Conservation (phyloP, 129 eudicot genomes). For the Logfia minima region DNA sequence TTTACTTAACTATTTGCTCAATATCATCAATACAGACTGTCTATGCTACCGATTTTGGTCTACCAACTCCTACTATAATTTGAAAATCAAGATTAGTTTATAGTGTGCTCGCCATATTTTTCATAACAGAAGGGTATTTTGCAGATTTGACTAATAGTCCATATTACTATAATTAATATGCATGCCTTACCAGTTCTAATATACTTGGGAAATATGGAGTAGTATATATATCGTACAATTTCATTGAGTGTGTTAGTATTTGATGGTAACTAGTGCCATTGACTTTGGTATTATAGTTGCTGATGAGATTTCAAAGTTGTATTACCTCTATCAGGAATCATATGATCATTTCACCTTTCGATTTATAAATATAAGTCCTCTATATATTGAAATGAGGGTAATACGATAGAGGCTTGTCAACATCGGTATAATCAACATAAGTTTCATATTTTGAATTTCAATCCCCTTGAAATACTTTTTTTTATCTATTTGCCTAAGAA, state of each 20-base stretch:
- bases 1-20: not conserved
- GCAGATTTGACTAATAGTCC: not conserved
- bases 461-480: not conserved
- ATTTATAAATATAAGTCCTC: not conserved
- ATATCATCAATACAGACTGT: conserved; percentile 4
- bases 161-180: not conserved
- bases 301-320: not conserved
- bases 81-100: not conserved
- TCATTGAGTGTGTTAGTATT: not conserved
- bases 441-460: not conserved
- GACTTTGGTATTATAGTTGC: not conserved
- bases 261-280: not conserved
- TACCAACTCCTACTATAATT: not conserved
- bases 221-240: not conserved
- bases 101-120: conserved; percentile 7
- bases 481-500: not conserved
- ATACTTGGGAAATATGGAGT: not conserved
- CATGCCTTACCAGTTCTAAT: not conserved
- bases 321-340: not conserved
- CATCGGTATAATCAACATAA: conserved; percentile 2
- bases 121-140: too few species aligned
- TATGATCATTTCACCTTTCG: not conserved
- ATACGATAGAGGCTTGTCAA: not conserved
- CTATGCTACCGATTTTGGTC: not conserved
- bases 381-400: not conserved